Evolutionary conservation across 805 yeast species (phyloP), one percentile per base, ranked within the genome.

Genomic region (Candida berthetii): DNA sequence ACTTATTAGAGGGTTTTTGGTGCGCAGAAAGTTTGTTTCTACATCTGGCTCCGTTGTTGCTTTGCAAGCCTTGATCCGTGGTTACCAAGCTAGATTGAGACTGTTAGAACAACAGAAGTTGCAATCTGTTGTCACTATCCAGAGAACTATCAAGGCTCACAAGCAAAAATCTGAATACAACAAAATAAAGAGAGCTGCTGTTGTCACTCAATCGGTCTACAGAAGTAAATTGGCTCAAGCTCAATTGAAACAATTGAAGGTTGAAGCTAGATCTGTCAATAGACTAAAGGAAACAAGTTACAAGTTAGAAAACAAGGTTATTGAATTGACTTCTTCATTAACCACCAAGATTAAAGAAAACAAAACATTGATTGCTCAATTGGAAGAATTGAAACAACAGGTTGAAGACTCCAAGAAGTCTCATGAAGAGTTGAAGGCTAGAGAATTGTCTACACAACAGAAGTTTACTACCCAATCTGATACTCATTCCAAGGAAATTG

Each of bases 221-320:
- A 80, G 99, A 68, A 78, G 93, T 55, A 78, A 76, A 46, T 64
- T 71, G 44, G 99, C 99, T 20, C 68, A 68, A 47, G 67, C 66
- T 39, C 82, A 84, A 58, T 76, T 86, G 52, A 65, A 68, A 48
- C 64, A 70, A 43, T 69, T 88, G 61, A 85, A 79, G 59, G 74
- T 73, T n/a, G 98, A 93, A 49, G 96, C 97, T 25, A 87, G 87
- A 60, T 87, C 96, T 14, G 95, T 88, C 36, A 82, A 83, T 59
- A 95, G 84, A 58, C 75, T 87, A 68, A 80, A 87, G 63, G 96
- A 91, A 61, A 95, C 87, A 32, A 89, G 95, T 54, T 93, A 88
- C 66, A 80, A 85, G 60, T 75, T 95, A 55, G 99, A 93, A 64
- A 93, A 93, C 65, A 93, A 95, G 71, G 97, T 95, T n/a, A 89